Evolutionary conservation across 2,329 filamentous ascomycete species (phyloP).

Genomic region (Aspergillus phoenicis): DNA sequence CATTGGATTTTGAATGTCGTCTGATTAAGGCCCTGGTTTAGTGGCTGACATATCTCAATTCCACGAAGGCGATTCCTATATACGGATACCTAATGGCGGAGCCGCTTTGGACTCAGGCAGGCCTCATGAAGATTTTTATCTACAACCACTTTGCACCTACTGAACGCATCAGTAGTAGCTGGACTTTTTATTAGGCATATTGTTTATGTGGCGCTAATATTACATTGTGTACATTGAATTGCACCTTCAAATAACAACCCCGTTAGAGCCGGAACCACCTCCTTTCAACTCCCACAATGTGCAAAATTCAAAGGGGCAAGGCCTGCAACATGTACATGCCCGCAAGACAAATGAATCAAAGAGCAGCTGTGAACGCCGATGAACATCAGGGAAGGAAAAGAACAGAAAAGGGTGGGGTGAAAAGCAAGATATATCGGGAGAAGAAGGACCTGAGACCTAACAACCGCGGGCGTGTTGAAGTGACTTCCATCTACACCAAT

Average conservation of each 20-base stretch:
- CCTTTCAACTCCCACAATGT: not conserved
- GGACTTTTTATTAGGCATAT: not conserved
- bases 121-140: too few species aligned
- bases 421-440: too few species aligned
- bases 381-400: not conserved
- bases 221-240: not conserved
- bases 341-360: not conserved
- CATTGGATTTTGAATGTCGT: too few species aligned
- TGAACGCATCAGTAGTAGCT: not conserved
- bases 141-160: not conserved
- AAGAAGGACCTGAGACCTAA: not conserved
- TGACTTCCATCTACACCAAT: not conserved
- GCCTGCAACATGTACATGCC: not conserved
- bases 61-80: too few species aligned
- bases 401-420: too few species aligned
- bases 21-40: too few species aligned
- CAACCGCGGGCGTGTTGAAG: not conserved
- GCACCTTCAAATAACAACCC: not conserved
- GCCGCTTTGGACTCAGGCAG: too few species aligned
- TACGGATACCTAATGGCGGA: too few species aligned
- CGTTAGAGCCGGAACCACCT: not conserved
- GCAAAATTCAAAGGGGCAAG: not conserved
- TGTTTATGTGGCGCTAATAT: not conserved
- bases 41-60: too few species aligned
- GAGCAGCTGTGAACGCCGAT: not conserved